Evolutionary conservation across 2,329 filamentous ascomycete species (phyloP), one percentile per base, ranked within the genome.

Genomic region (Aspergillus neotritici): DNA sequence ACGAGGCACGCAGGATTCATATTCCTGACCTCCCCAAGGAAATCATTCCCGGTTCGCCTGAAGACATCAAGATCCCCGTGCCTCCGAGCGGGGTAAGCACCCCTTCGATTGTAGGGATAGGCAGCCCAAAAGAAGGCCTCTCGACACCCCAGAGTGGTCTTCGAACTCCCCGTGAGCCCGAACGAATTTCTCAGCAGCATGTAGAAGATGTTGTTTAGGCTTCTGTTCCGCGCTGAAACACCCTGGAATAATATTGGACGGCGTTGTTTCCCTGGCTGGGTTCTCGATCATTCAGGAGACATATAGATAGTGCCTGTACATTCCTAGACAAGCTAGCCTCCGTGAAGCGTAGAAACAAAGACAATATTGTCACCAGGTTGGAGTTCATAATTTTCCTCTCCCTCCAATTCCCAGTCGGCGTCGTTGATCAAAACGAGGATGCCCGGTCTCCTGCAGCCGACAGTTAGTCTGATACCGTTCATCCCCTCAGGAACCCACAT

Each of bases 361-460:
- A 97, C 75, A 55, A 98, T 86, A 62, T 86, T 91, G 71, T 98
- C 93, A 46, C 82, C 79, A 49, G 74, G 68, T 68, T 91, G 82
- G 45, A 98, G 70, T 67, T 89, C 83, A 63, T 97, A 97, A 53
- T 82, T 78, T 62, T 93, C 89, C 68, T 97, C 91, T 13, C 90
- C 93, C 68, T 97, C 93, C 10, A 98, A 79, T 67, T 97, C 93
- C 93, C 93, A 98, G 66, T 98, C 93, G 17, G 89, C 87, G 57
- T 98, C 93, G 63, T 98, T 98, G 66, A 98, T 94, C 44, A 98
- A 76, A 21, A 96, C 91, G 34, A 98, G 79, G 64, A 98, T 95
- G 3, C 93, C 93, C 4, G 93, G 93, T 41, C 93, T 89, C 48
- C 91, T 97, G 44, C 17, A n/a, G 13, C 40, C 58, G 40, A 47